Conservation (phyloP, 2,329 filamentous ascomycete genomes). For the Colletotrichum cordylinicola region DNA sequence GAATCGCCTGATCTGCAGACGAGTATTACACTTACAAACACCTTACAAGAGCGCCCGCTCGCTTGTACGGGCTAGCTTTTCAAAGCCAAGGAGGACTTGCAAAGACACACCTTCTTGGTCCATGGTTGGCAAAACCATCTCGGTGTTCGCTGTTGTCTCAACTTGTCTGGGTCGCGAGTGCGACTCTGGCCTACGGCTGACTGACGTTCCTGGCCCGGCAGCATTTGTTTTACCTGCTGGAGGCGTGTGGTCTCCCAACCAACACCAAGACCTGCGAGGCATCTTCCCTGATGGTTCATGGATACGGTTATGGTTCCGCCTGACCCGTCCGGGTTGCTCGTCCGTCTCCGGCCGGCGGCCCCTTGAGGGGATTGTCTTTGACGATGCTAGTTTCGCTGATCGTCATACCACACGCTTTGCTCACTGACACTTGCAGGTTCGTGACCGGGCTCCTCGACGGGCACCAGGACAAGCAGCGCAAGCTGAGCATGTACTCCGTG, state of each 20-base stretch:
- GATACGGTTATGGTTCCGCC: neutral
- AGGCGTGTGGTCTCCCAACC: neutral
- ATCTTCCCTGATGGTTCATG: neutral
- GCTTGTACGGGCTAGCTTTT: neutral
- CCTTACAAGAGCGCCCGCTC: neutral
- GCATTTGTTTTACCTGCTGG: neutral
- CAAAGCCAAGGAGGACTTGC: neutral
- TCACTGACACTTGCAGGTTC: conserved; percentile 57
- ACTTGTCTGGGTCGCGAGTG: conserved; percentile 3
- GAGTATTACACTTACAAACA: neutral
- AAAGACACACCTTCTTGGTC: neutral
- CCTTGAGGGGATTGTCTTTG: neutral
- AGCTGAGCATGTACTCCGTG: conserved; percentile 75
- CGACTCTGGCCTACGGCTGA: neutral
- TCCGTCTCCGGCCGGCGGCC: neutral
- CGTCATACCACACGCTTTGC: neutral
- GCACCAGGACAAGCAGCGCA: conserved; percentile 70
- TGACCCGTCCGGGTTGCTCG: neutral
- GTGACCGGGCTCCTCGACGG: conserved; percentile 82
- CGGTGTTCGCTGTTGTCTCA: neutral
- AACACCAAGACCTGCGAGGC: neutral
- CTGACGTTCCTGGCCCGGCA: neutral
- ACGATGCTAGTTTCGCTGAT: neutral
- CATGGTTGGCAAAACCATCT: neutral
- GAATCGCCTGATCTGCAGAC: conserved; percentile 2